Base-by-base conservation (phyloP, 129 eudicot genomes). In the Silybum marianum region DNA sequence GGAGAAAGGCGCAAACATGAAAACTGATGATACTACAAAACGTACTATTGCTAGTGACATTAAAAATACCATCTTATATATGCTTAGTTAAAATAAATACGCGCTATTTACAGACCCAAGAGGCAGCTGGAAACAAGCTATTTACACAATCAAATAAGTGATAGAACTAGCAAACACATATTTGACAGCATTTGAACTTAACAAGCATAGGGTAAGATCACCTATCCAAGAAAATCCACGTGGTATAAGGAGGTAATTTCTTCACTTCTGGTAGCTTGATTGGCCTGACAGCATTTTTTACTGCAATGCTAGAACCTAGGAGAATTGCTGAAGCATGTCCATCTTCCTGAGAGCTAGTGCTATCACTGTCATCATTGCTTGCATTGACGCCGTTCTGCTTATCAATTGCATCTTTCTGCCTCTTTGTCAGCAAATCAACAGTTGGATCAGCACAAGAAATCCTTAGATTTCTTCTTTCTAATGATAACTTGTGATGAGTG, bases 181-280 rank as follows among this genome's bases (percentile, higher is more conserved):
- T 30, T 22, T 21, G 28, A 25, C 5, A 36, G 73, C 51, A 73
- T 25, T 30, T 60, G 69, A 23, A 51, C 22, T 25, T 36, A 46
- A 39, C 9, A 75, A 71, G 32, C 73, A 79, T 30, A 19, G 8
- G 38, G 77, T 26, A 40, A 79, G 12, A 84, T 79, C 76, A 94
- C 98, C 98, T 88, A 75, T 94, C 97, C 90, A 91, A 73, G 78
- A 94, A 94, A 62, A 90, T 88, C 97, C 97, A 94, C 13, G 98
- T 85, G 23, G 97, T 90, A 80, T 91, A 94, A 26, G 97, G 93
- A 71, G 98, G 95, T 79, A 94, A 65, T 75, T 77, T 91, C 68
- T 88, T 77, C 63, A 90, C 88, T 84, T 88, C 98, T 25, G 92
- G 87, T 73, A 94, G 97, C 87, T 83, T 91, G 82, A 92, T 92